These are phyloP conservation scores for Trichocladium uniseriatum DNA, from an alignment of 495 filamentous ascomycete species.

Conservation along the genomic window DNA sequence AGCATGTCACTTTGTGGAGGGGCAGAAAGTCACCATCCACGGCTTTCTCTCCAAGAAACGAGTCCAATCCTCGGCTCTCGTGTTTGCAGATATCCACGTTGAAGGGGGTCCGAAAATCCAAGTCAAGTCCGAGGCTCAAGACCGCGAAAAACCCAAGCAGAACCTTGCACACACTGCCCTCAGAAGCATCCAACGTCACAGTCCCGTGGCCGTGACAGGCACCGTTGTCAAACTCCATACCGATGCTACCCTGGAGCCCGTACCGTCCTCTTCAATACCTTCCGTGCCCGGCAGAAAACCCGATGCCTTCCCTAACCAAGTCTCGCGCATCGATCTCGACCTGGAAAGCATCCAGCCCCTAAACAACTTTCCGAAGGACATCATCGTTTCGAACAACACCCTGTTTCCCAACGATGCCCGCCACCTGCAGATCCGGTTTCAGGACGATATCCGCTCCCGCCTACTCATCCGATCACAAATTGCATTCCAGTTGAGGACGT, in stretches of 20 bases:
- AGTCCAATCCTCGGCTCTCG: constrained; percentile 55
- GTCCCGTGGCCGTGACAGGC: constrained; percentile 33
- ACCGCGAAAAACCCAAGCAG: constrained; percentile 16
- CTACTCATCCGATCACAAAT: constrained; percentile 46
- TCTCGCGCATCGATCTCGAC: constrained; percentile 22
- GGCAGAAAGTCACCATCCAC: constrained; percentile 50
- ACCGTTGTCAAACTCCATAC: constrained; percentile 16
- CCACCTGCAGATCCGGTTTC: constrained; percentile 76
- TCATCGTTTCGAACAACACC: constrained; percentile 61
- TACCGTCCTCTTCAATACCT: not conserved
- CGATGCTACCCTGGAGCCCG: not conserved
- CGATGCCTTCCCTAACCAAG: constrained; percentile 6
- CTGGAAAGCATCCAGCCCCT: constrained; percentile 55
- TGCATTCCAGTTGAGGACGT: constrained; percentile 44
- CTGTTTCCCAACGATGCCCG: constrained; percentile 64
- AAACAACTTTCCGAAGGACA: constrained; percentile 67
- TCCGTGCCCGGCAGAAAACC: not conserved
- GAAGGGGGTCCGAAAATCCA: constrained; percentile 24
- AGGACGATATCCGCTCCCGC: constrained; percentile 51
- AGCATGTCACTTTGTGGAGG: constrained; percentile 27
- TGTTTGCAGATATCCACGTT: constrained; percentile 54
- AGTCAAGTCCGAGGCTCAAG: constrained; percentile 26
- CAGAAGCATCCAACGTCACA: constrained; percentile 27
- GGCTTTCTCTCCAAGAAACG: constrained; percentile 61
- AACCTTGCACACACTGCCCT: constrained; percentile 20